phyloP scores from a whole-genome alignment of 208 protist species.

The Tritrichomonas foetus region DNA sequence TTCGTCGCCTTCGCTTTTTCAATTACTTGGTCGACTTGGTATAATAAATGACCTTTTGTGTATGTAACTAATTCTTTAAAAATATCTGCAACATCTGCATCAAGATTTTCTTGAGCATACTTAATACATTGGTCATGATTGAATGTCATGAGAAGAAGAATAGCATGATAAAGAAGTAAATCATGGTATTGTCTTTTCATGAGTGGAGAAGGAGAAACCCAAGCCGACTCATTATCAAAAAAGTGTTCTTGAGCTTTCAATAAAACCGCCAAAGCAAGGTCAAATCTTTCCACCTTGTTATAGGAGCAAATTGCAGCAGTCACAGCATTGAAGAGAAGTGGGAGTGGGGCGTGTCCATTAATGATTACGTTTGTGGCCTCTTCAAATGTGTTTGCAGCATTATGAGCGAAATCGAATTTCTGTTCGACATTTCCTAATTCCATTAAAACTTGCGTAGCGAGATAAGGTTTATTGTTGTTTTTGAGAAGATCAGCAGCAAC shows the following conservation, averaged over 20 bases:
- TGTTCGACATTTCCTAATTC: background rate
- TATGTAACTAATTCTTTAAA: background rate
- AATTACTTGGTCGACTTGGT: background rate
- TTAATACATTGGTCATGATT: background rate
- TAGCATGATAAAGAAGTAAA: background rate
- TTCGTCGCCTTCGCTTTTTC: background rate
- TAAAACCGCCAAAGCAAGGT: background rate
- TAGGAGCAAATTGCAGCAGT: background rate
- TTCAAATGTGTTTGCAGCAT: slow-evolving; percentile 10
- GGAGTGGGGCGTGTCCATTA: background rate
- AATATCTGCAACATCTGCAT: background rate
- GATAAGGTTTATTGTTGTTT: background rate
- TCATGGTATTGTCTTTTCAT: slow-evolving; percentile 5
- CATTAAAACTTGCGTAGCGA: background rate
- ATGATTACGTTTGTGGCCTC: background rate
- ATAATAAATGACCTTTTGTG: background rate
- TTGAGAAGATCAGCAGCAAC: background rate
- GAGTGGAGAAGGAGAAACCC: slow-evolving; percentile 2
- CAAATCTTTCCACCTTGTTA: background rate
- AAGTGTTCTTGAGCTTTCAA: background rate
- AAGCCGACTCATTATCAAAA: background rate
- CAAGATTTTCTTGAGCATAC: background rate
- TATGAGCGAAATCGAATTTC: background rate
- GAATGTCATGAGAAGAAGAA: background rate
- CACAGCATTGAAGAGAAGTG: background rate